A percentile compares a stretch with the other conserved stretches of the same genome.
These are phyloP conservation scores for Curvularia sp. DNA, from an alignment of 2,329 filamentous ascomycete genomes.

Conservation along the genomic window DNA sequence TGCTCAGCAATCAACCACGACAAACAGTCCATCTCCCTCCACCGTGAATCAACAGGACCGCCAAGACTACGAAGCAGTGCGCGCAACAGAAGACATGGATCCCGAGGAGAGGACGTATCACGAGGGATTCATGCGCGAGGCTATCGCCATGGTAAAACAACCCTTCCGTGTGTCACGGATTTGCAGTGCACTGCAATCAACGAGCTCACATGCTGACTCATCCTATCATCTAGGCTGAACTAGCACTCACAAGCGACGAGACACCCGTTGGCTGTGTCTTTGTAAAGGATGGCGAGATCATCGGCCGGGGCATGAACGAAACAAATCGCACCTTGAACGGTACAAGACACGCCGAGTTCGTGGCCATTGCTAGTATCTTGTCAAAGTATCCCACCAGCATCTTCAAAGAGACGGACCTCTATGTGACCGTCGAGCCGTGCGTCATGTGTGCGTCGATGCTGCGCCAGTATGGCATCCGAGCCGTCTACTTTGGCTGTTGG, in stretches of 20 bases:
- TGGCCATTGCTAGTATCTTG: slow-evolving; percentile 76
- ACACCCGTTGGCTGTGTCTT: slow-evolving; percentile 97
- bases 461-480: slow-evolving; percentile 83
- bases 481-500: slow-evolving; percentile 92
- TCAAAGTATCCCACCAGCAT: slow-evolving; percentile 70
- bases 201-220: slow-evolving; percentile 28
- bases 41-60: slow-evolving; percentile 26
- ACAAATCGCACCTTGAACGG: slow-evolving; percentile 70
- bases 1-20: slow-evolving; percentile 20
- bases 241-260: slow-evolving; percentile 82
- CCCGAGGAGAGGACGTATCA: slow-evolving; percentile 56
- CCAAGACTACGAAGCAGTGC: slow-evolving; percentile 39
- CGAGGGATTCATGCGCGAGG: slow-evolving; percentile 79
- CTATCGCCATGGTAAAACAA: slow-evolving; percentile 76
- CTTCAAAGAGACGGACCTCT: slow-evolving; percentile 78
- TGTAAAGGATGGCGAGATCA: slow-evolving; percentile 77
- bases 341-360: slow-evolving; percentile 93
- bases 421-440: slow-evolving; percentile 97
- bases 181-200: neutral
- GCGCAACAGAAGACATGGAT: slow-evolving; percentile 38
- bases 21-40: slow-evolving; percentile 17
- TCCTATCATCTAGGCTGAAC: slow-evolving; percentile 69
- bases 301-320: slow-evolving; percentile 94
- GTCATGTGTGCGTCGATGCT: slow-evolving; percentile 98
- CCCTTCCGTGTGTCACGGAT: slow-evolving; percentile 11